Conservation (phyloP, 208 protist species). For the Jaenimonas drosophilae region DNA sequence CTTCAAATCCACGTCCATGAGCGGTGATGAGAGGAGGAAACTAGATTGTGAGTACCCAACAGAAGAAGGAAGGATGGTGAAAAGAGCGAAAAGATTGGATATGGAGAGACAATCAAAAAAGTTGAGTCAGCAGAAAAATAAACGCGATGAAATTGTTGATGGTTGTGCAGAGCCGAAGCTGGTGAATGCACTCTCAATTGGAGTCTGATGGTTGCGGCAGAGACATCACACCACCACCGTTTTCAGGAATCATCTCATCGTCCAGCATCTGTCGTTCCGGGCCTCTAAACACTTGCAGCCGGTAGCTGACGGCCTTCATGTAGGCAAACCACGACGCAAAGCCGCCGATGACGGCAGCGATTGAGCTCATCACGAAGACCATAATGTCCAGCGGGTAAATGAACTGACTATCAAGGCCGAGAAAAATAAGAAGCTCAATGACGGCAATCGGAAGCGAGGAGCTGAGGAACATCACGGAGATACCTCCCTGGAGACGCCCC, state of each 20-base stretch:
- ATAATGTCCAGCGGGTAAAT: conserved; percentile 29
- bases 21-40: not conserved
- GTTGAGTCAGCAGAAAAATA: no score
- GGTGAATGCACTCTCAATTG: no score
- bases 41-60: not conserved
- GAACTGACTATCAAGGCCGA: conserved; percentile 9
- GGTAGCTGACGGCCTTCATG: conserved; percentile 23
- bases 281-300: conserved; percentile 35
- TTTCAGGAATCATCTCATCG: no score
- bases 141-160: no score
- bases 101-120: no score
- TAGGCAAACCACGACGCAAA: conserved; percentile 58
- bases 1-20: not conserved
- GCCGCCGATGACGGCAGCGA: conserved; percentile 24
- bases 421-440: conserved; percentile 32
- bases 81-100: no score
- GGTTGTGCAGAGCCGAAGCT: no score
- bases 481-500: conserved; percentile 24
- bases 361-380: conserved; percentile 35
- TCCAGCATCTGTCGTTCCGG: conserved; percentile 60
- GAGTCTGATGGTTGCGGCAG: no score
- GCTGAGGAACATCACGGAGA: conserved; percentile 47
- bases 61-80: conserved; percentile 1
- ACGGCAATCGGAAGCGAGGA: conserved; percentile 52
- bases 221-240: no score